Base-by-base conservation (phyloP, 495 filamentous ascomycete species). In the Monascus purpureus region DNA sequence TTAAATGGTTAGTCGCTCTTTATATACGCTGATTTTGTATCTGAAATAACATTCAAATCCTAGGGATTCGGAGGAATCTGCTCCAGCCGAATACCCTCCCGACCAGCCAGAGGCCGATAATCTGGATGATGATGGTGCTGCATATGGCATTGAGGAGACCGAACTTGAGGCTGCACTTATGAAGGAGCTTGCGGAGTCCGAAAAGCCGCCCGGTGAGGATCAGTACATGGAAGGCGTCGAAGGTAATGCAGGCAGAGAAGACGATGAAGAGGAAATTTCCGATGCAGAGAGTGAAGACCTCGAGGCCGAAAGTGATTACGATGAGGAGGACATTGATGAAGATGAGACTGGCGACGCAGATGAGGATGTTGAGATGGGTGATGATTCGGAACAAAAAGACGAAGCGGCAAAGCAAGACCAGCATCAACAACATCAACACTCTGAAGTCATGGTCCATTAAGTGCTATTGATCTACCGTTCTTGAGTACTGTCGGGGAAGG, bases 41-140 rank as follows among this genome's bases (percentile, higher is more conserved):
- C 15, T 25, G 7, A 8, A 30, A 6, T 19, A 16, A 25, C 24
- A 19, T 24, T 5, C 33, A 31, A 31, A 35, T 24, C 11, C 25
- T 35, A 96, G 87, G 87, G 90, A 97, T 50, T 82, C 82, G 9
- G 90, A 97, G 50, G 87, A 86, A 35, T 90, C 84, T 54, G 90
- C 92, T 14, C 90, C 90, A 2, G 72, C 92, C 29, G 87, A 96
- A 59, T 96, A 83, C 56, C 90, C 90, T 6, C 90, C 90, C 32
- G 90, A 96, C 50, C 90, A 97, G 59, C 87, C 92, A 13, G 92
- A 96, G 49, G 90, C 84, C 29, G 90, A 97, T 49, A 63, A 71
- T 28, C 70, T 74, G 30, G 82, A 75, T 14, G 90, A 95, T 41
- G 90, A 93, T 46, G 83, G 68, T 27, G 65, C 74, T 12, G 70